Evolutionary conservation across 2,329 filamentous ascomycete genomes (phyloP).

Genomic region (Aspergillus latus): DNA sequence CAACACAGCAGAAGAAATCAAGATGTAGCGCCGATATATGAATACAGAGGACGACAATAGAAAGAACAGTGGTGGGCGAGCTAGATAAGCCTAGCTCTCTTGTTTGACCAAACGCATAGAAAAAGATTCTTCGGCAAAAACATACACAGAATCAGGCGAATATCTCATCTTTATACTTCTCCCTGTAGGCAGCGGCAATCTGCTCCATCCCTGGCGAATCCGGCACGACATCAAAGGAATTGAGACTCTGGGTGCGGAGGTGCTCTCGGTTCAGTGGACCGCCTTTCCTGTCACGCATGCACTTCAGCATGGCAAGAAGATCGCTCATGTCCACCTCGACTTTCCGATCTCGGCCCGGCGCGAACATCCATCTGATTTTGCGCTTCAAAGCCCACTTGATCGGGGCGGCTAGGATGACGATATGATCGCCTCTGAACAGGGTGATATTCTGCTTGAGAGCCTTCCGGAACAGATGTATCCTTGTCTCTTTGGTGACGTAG

Average conservation of each 20-base stretch:
- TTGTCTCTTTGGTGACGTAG: slow-evolving; percentile 13
- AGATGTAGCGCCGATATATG: not conserved
- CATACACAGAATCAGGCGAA: not conserved
- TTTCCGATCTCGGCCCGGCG: slow-evolving; percentile 23
- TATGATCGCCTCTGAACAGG: slow-evolving; percentile 15
- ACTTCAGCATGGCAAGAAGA: slow-evolving; percentile 30
- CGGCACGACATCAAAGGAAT: slow-evolving; percentile 30
- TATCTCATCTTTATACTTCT: slow-evolving; percentile 22
- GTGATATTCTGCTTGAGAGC: slow-evolving; percentile 7
- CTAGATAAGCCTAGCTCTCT: not conserved
- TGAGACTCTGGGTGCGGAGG: slow-evolving; percentile 30
- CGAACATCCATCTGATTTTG: slow-evolving; percentile 33
- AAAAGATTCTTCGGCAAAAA: not conserved
- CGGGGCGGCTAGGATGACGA: slow-evolving; percentile 33
- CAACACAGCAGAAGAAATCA: not conserved
- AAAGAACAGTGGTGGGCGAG: not conserved
- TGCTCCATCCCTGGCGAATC: slow-evolving; percentile 29
- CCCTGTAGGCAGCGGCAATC: slow-evolving; percentile 28
- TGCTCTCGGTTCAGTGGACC: slow-evolving; percentile 26
- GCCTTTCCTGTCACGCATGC: slow-evolving; percentile 23
- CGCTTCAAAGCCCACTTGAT: slow-evolving; percentile 37
- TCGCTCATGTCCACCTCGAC: slow-evolving; percentile 30
- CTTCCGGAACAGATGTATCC: slow-evolving; percentile 4
- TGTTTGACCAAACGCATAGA: not conserved
- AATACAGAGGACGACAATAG: not conserved